Percentiles rank a stretch among this genome's conserved stretches.
These are phyloP conservation scores for Chlorociboria aeruginascens DNA, from an alignment of 495 filamentous ascomycete genomes.

Conservation along the genomic window DNA sequence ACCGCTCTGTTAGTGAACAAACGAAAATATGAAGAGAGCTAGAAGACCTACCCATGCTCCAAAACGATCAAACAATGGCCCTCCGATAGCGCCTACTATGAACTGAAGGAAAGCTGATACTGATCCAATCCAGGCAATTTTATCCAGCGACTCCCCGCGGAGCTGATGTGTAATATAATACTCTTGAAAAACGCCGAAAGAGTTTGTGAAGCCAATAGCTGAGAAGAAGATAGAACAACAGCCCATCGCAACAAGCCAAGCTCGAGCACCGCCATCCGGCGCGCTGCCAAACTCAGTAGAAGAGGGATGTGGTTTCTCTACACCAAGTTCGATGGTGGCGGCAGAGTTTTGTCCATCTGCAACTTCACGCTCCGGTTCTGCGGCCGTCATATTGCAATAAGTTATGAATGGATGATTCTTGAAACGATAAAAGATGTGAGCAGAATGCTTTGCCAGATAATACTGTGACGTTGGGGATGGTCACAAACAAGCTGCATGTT, in stretches of 20 bases:
- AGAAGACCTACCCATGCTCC: slow-evolving; percentile 27
- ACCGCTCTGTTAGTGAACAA: slow-evolving; percentile 5
- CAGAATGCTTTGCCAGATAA: too few species aligned
- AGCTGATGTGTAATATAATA: slow-evolving; percentile 47
- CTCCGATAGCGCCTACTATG: slow-evolving; percentile 29
- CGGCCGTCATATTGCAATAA: background rate
- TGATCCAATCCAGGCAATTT: slow-evolving; percentile 65
- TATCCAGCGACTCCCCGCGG: slow-evolving; percentile 40
- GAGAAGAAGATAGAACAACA: slow-evolving; percentile 32
- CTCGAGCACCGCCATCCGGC: slow-evolving; percentile 25
- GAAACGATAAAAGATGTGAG: too few species aligned
- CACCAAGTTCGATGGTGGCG: slow-evolving; percentile 30
- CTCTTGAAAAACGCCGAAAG: slow-evolving; percentile 50
- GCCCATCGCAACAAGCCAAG: slow-evolving; percentile 24
- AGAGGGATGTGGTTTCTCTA: slow-evolving; percentile 16
- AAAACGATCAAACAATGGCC: slow-evolving; percentile 41
- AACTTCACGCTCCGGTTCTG: background rate
- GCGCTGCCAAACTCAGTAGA: background rate
- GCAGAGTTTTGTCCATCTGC: background rate
- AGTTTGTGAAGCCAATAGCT: slow-evolving; percentile 52
- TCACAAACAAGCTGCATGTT: too few species aligned
- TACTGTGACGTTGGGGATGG: too few species aligned
- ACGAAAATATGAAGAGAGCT: slow-evolving; percentile 17
- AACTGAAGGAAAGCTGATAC: slow-evolving; percentile 39
- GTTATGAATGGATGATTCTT: background rate